Evolutionary conservation across 441 rosid species (phyloP).

Genomic region (Melastoma candidum): DNA sequence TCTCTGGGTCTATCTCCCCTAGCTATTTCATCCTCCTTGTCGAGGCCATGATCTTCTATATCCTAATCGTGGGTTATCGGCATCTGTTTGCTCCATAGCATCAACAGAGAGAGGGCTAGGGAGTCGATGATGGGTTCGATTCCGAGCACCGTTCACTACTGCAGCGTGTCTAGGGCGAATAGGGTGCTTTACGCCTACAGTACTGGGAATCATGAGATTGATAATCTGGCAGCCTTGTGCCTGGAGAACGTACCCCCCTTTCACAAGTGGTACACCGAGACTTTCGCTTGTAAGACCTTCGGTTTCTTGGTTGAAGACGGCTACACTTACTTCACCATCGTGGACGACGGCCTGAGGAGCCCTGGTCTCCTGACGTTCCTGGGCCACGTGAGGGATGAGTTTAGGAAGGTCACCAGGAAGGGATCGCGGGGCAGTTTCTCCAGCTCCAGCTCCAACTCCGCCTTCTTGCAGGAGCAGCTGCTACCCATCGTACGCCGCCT

Average conservation of each 20-base stretch:
- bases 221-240: constrained; percentile 43
- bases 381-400: constrained; percentile 50
- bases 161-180: constrained; percentile 50
- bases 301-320: constrained; percentile 72
- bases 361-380: constrained; percentile 43
- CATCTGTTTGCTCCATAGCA: too few relatives aligned
- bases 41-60: too few relatives aligned
- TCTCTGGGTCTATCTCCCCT: too few relatives aligned
- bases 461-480: constrained; percentile 47
- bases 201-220: constrained; percentile 42
- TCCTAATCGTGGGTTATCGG: too few relatives aligned
- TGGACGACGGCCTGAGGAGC: constrained; percentile 41
- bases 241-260: constrained; percentile 53
- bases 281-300: constrained; percentile 37
- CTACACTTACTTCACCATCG: constrained; percentile 54
- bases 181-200: constrained; percentile 39
- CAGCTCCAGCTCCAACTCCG: constrained; percentile 31
- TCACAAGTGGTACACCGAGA: constrained; percentile 84
- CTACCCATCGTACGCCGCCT: constrained; percentile 55
- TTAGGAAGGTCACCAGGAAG: constrained; percentile 42
- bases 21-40: too few relatives aligned
- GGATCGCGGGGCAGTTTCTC: constrained; percentile 57
- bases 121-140: constrained; percentile 36
- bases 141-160: constrained; percentile 50
- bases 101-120: background rate